Evolutionary conservation across 1,284 basidiomycete species (phyloP).

Genomic region (Boletellus deceptivus): DNA sequence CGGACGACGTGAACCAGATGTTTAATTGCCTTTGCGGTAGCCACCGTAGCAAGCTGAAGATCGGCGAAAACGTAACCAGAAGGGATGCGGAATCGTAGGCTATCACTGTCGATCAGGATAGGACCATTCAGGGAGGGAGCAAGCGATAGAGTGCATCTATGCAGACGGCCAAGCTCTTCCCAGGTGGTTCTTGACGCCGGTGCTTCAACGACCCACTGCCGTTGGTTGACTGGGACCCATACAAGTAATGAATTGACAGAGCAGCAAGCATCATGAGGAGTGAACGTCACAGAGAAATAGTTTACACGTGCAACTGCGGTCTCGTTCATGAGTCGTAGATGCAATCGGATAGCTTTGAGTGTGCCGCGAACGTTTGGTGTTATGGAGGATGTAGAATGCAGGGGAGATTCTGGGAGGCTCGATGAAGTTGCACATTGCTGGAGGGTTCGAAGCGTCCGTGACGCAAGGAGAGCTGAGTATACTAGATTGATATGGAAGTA

Average conservation of each 20-base stretch:
- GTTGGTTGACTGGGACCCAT: slow-evolving; percentile 44
- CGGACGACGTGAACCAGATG: slow-evolving; percentile 57
- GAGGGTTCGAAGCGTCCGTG: slow-evolving; percentile 52
- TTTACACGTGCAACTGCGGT: slow-evolving; percentile 48
- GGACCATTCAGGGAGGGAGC: slow-evolving; percentile 30
- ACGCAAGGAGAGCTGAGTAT: slow-evolving; percentile 72
- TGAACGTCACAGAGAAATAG: slow-evolving; percentile 35
- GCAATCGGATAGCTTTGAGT: slow-evolving; percentile 46
- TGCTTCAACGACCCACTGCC: slow-evolving; percentile 27
- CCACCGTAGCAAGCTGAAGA: slow-evolving; percentile 64
- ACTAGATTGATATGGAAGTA: slow-evolving; percentile 68
- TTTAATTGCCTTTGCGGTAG: slow-evolving; percentile 66
- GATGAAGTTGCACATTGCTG: slow-evolving; percentile 30
- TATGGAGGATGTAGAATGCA: slow-evolving; percentile 12
- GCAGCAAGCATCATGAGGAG: slow-evolving; percentile 17
- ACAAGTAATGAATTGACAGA: slow-evolving; percentile 41
- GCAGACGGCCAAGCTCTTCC: slow-evolving; percentile 77
- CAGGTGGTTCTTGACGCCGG: slow-evolving; percentile 45
- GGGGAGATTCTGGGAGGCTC: slow-evolving; percentile 13
- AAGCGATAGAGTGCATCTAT: slow-evolving; percentile 52
- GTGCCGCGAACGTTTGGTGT: slow-evolving; percentile 33
- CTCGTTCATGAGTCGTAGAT: slow-evolving; percentile 48
- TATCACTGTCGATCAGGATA: slow-evolving; percentile 59
- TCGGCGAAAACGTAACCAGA: slow-evolving; percentile 75
- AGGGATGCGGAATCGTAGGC: slow-evolving; percentile 75